Evolutionary conservation across 805 yeast species (phyloP).

Genomic region (Wickerhamomyces silvicola): DNA sequence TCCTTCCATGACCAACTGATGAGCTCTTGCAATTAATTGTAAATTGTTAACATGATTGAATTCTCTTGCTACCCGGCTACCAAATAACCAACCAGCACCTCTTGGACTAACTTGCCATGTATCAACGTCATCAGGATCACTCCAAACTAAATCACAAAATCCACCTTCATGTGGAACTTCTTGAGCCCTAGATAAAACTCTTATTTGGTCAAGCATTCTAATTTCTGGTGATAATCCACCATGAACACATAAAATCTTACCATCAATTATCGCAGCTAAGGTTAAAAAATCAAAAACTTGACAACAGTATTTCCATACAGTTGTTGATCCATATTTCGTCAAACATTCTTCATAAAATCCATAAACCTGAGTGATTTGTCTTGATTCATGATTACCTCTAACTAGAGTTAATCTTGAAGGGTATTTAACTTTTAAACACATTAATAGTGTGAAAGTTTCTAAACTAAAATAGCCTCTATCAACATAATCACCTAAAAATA

Average conservation of each 20-base stretch:
- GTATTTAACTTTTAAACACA: slow-evolving; percentile 87
- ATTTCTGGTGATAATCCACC: slow-evolving; percentile 98
- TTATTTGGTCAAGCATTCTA: slow-evolving; percentile 92
- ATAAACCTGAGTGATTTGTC: slow-evolving; percentile 98
- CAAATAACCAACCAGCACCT: slow-evolving; percentile 98
- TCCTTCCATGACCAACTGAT: slow-evolving; percentile 98
- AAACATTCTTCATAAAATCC: slow-evolving; percentile 96
- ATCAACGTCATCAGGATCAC: slow-evolving; percentile 95
- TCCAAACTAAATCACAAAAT: slow-evolving; percentile 95
- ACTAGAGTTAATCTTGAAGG: slow-evolving; percentile 85
- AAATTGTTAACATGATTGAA: slow-evolving; percentile 92
- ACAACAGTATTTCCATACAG: slow-evolving; percentile 95
- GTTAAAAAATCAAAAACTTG: slow-evolving; percentile 94
- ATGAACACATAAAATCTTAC: slow-evolving; percentile 89
- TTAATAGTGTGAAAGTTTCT: slow-evolving; percentile 88
- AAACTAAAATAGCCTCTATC: slow-evolving; percentile 95
- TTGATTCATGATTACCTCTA: slow-evolving; percentile 94
- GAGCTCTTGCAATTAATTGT: slow-evolving; percentile 88
- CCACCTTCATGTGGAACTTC: slow-evolving; percentile 99
- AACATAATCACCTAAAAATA: slow-evolving; percentile 92
- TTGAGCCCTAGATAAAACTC: slow-evolving; percentile 92
- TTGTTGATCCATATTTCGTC: slow-evolving; percentile 87
- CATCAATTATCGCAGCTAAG: slow-evolving; percentile 93
- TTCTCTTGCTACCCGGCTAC: slow-evolving; percentile 88
- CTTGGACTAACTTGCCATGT: slow-evolving; percentile 98